These are phyloP conservation scores for Zygnema circumcarinatum DNA, from an alignment of 139 green algal genomes.

Conservation along the genomic window DNA sequence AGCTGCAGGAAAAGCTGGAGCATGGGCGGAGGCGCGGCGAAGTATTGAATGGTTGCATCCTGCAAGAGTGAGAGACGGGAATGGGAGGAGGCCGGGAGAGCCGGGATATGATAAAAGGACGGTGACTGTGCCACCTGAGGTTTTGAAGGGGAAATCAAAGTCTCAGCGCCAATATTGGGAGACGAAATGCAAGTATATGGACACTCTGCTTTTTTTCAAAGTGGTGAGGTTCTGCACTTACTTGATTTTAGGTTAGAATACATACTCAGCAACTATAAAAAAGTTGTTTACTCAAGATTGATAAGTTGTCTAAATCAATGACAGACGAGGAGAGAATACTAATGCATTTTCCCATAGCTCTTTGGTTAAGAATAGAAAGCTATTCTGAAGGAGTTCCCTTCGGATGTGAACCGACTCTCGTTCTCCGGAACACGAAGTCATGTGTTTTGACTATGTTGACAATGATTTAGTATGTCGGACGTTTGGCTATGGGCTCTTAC, in stretches of 20 bases:
- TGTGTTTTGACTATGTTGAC: too few species aligned
- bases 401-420: too few species aligned
- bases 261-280: too few species aligned
- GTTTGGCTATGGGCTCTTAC: too few species aligned
- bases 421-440: too few species aligned
- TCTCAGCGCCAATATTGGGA: constrained; percentile 92
- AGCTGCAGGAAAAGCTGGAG: constrained; percentile 1
- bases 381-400: too few species aligned
- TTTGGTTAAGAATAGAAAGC: constrained; percentile 37
- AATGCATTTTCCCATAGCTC: constrained; percentile 67
- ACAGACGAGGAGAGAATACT: constrained; percentile 78
- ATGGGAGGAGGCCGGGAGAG: constrained; percentile 38
- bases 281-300: too few species aligned
- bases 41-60: constrained; percentile 59
- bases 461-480: too few species aligned
- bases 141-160: constrained; percentile 75
- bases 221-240: constrained; percentile 70
- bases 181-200: constrained; percentile 91
- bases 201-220: constrained; percentile 73
- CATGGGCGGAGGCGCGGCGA: constrained; percentile 28
- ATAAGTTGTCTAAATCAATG: background rate
- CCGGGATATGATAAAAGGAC: constrained; percentile 78
- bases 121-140: constrained; percentile 78
- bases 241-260: background rate
- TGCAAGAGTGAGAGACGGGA: constrained; percentile 48